A percentile compares a stretch with the other conserved stretches of the same genome.
phyloP scores from a whole-genome alignment of 345 rosid genomes.

The Aquilaria sinensis region DNA sequence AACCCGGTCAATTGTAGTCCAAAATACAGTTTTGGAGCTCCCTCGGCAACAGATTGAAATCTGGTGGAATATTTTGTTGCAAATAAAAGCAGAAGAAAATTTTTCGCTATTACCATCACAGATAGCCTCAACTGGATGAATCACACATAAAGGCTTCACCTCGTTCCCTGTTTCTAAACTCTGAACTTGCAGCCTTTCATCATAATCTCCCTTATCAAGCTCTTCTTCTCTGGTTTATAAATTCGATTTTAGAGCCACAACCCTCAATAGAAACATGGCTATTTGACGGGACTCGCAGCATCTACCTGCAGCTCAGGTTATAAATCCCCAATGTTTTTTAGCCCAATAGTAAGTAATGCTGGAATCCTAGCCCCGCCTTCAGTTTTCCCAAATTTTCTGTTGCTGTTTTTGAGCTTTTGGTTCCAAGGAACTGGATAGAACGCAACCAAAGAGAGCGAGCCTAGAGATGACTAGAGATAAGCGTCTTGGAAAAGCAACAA shows the following conservation, averaged over 20 bases:
- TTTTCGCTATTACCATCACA: slow-evolving; percentile 87
- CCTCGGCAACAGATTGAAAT: neutral
- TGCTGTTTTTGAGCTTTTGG: neutral
- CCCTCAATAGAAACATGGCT: neutral
- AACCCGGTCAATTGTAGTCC: neutral
- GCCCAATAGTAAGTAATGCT: neutral
- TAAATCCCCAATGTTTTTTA: neutral
- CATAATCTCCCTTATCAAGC: too few relatives aligned
- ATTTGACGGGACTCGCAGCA: neutral
- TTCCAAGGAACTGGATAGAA: neutral
- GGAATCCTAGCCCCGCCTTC: neutral
- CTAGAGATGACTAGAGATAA: neutral
- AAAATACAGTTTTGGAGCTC: neutral
- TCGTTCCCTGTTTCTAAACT: too few relatives aligned
- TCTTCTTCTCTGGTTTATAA: too few relatives aligned
- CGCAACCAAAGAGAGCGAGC: neutral
- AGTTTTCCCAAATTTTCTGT: neutral
- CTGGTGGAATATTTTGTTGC: neutral
- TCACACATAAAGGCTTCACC: neutral
- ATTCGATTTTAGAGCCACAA: too few relatives aligned
- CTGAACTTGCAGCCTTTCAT: too few relatives aligned
- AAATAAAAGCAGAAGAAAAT: slow-evolving; percentile 63
- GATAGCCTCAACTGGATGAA: slow-evolving; percentile 35
- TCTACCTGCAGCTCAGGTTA: neutral
- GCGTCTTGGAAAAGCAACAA: neutral